phyloP scores from a whole-genome alignment of 371 early-diverging fungal genomes.

The Coemansia sp. region DNA sequence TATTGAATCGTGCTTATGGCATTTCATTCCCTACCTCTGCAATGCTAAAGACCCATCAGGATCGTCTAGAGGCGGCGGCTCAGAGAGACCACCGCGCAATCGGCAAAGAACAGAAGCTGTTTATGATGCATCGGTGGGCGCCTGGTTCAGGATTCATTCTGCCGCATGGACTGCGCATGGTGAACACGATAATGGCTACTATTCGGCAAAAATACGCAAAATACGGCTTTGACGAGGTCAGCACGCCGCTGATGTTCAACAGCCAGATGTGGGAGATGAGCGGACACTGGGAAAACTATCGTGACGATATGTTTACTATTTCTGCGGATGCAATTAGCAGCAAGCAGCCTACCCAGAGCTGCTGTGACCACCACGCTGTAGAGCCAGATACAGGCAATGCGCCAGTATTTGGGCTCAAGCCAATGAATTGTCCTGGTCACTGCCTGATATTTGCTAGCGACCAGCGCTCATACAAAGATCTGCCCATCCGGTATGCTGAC shows the following conservation, averaged over 20 bases:
- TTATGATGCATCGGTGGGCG: conserved; percentile 95
- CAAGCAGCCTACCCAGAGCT: not conserved
- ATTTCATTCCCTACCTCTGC: conserved; percentile 98
- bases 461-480: conserved; percentile 93
- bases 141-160: conserved; percentile 98
- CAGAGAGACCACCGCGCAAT: conserved; percentile 98
- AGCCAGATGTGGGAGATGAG: conserved; percentile 97
- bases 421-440: conserved; percentile 99
- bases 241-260: conserved; percentile 97
- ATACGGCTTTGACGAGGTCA: conserved; percentile 89
- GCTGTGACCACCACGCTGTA: not conserved
- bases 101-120: conserved; percentile 93
- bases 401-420: conserved; percentile 86
- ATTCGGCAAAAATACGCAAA: conserved; percentile 75
- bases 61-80: conserved; percentile 93
- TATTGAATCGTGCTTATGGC: conserved; percentile 97
- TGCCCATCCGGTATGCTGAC: conserved; percentile 98
- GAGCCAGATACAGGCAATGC: not conserved
- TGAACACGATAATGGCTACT: conserved; percentile 90
- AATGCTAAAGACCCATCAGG: conserved; percentile 92
- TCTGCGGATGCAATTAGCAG: conserved; percentile 25
- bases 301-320: conserved; percentile 96
- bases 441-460: conserved; percentile 95
- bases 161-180: conserved; percentile 95
- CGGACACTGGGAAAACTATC: conserved; percentile 99